Evolutionary conservation across 441 rosid species (phyloP), one percentile per base, ranked within the genome.

Genomic region (Francoa sonchifolia): DNA sequence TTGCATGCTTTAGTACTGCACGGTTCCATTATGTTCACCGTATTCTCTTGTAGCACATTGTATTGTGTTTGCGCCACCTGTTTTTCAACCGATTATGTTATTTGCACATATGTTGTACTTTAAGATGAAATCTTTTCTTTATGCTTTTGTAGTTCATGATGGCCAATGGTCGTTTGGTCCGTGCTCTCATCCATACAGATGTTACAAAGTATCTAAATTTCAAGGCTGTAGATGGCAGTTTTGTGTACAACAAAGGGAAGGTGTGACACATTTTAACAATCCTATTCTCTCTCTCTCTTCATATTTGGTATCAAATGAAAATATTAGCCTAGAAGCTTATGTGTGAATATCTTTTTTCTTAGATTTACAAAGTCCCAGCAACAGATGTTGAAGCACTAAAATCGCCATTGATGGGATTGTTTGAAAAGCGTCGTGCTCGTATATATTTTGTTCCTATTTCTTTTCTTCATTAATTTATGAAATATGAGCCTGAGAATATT

Each of bases 211-310:
- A 71, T 42, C 52, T 71, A 23, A 61, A 67, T 35, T 71, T 71
- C 48, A 71, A 71, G 61, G 77, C 69, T 15, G 77, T 71, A 0
- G 77, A 71, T 52, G 73, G 73, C 25, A 71, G 77, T 57, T 71
- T 64, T 41, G 77, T 71, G 37, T 71, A 63, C 56, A 70, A 67
- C 44, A 71, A 71, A 41, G 74, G 77, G 13, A 67, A 71, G 71
- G 77, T 67, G 44, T 9, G 27, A 1, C 18, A 19, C 2, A 14
- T 46, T 21, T 15, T 30, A 26, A 14, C 7, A 19, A 17, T 22
- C 14, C 8, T 18, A 1, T 6, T 29, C 43, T 13, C 19, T 7
- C n/a, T n/a, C n/a, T n/a, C n/a, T n/a, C n/a, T n/a, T n/a, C n/a
- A n/a, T n/a, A n/a, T n/a, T n/a, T n/a, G n/a, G n/a, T n/a, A n/a